Conservation (phyloP, 805 yeast species). For the Zygoascus biomembranicola region DNA sequence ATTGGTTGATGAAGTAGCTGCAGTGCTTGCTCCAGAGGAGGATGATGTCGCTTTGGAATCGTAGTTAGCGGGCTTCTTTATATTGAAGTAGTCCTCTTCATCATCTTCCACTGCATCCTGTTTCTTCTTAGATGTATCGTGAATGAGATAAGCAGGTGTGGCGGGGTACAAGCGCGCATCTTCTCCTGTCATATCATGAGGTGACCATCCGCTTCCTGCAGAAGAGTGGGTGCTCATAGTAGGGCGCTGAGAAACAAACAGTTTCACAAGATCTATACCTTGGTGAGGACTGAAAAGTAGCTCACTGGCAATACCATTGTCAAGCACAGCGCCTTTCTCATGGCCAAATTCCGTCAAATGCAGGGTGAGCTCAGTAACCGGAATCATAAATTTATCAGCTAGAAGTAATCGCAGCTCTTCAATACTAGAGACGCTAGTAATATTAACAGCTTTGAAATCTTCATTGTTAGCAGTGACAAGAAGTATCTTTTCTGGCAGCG, state of each 20-base stretch:
- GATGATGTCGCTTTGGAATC: constrained; percentile 2
- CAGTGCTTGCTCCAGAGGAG: constrained; percentile 4
- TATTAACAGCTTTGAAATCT: not conserved
- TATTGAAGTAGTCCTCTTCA: constrained; percentile 16
- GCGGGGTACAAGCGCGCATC: constrained; percentile 37
- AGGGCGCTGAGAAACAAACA: not conserved
- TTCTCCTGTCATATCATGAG: not conserved
- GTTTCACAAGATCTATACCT: not conserved
- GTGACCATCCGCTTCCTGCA: constrained; percentile 1
- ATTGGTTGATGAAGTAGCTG: not conserved
- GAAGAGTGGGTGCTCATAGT: not conserved
- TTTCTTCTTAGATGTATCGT: constrained; percentile 31
- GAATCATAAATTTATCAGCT: not conserved
- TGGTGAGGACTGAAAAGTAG: constrained; percentile 21
- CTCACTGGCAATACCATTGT: constrained; percentile 11
- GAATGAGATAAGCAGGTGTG: constrained; percentile 62
- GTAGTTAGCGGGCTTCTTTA: not conserved
- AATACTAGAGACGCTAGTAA: not conserved
- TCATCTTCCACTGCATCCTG: not conserved
- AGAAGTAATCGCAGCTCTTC: not conserved
- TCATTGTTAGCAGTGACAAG: constrained; percentile 5
- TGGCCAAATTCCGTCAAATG: constrained; percentile 66
- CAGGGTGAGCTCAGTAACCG: constrained; percentile 23
- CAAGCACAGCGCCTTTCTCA: constrained; percentile 28
- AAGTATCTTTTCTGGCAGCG: not conserved